Conservation (phyloP, 768 basidiomycete species). For the Hysterangium stoloniferum region DNA sequence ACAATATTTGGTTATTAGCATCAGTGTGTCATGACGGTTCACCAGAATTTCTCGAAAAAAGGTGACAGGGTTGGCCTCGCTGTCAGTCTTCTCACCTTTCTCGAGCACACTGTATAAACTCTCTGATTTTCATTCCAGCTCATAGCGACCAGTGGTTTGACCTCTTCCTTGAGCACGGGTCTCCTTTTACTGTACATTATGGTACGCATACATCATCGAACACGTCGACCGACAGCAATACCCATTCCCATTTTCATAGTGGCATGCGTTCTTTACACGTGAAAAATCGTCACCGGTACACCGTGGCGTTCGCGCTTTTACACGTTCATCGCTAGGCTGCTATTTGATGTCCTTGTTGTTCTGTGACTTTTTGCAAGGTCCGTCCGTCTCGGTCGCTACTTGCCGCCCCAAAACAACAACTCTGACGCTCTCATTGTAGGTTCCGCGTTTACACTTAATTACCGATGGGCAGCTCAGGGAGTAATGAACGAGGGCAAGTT, state of each 20-base stretch:
- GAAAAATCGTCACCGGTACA: constrained; percentile 1
- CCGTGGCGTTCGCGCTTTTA: constrained; percentile 6
- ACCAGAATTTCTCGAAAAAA: neutral
- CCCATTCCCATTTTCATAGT: neutral
- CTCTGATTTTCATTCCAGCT: neutral
- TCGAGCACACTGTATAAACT: no score
- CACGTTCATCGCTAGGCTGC: constrained; percentile 7
- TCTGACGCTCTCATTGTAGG: neutral
- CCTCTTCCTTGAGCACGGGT: neutral
- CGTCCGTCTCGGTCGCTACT: neutral
- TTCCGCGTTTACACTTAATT: constrained; percentile 3
- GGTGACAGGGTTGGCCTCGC: constrained; percentile 2
- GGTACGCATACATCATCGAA: neutral
- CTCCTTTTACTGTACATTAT: neutral
- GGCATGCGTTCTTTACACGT: constrained; percentile 3
- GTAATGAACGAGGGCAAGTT: neutral
- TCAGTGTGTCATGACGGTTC: no score
- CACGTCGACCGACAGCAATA: neutral
- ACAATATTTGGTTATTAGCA: no score
- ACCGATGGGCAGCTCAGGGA: constrained; percentile 1
- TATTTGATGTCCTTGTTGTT: constrained; percentile 8
- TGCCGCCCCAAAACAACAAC: neutral
- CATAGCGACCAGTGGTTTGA: neutral
- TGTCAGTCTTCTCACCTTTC: neutral
- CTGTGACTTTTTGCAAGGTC: constrained; percentile 10